Evolutionary conservation across 805 yeast genomes (phyloP), one percentile per base, ranked within the genome.

Genomic region (Cyberlindnera japonica): DNA sequence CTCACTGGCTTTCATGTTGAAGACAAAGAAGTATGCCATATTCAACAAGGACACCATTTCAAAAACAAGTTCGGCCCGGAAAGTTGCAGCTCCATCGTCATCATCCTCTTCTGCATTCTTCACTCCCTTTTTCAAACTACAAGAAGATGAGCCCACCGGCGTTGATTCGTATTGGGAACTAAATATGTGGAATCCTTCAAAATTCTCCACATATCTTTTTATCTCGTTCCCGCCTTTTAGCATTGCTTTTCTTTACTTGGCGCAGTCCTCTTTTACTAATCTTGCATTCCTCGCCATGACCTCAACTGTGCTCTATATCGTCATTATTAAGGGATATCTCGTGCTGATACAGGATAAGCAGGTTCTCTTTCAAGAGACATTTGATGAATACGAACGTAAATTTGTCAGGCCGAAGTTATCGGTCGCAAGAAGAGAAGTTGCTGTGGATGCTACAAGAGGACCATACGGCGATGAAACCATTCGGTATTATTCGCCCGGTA

Each of bases 121-220:
- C 18, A 14, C 13, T 27, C 16, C 19, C 19, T 5, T 27, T 5
- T 14, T 7, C 17, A 27, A 15, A 16, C 13, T 18, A 22, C 31
- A 24, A 22, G 12, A 22, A 13, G 33, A 45, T 3, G 44, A 45
- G 12, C 45, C 32, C 11, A 41, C 44, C 6, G 52, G 45, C 21
- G 34, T 47, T 3, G 59, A 48, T 12, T 63, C 63, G 16, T 69
- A 71, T 24, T 82, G 83, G 77, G 73, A 75, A 42, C 57, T 84
- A 30, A 63, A 62, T 15, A 72, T 82, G 36, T 84, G 95, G 95
- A 66, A 68, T 31, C 91, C 91, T 0, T 71, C 82, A 0, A 67
- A 67, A 47, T 79, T 81, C 55, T 69, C 69, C 23, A 63, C 82
- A 6, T 61, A 66, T 35, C 49, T 83, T 3, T 68, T 75, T 21